These are phyloP conservation scores for Telopea speciosissima DNA, from an alignment of 177 flowering plant species.

Conservation along the genomic window DNA sequence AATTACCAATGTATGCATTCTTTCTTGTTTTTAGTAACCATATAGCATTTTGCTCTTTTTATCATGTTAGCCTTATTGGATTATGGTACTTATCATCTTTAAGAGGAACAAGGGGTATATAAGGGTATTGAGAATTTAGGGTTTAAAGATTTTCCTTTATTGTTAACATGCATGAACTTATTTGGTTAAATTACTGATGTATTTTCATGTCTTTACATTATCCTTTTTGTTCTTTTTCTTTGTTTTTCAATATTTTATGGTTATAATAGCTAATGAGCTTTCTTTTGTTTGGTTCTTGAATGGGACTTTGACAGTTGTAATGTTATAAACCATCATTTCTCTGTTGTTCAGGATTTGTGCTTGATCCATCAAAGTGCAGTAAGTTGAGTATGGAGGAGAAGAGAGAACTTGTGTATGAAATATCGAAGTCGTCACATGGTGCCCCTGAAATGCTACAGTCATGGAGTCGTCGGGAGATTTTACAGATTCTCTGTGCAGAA, in stretches of 20 bases:
- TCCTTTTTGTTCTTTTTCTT: no score
- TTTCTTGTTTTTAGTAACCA: not conserved
- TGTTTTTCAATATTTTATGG: not conserved
- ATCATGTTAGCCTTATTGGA: no score
- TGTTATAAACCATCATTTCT: not conserved
- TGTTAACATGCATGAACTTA: not conserved
- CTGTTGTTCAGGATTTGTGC: conserved; percentile 36
- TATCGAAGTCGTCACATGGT: conserved; percentile 63
- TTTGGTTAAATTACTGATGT: not conserved
- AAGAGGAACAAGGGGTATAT: not conserved
- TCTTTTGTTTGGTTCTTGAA: not conserved
- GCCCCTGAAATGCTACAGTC: conserved; percentile 71
- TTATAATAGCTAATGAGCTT: not conserved
- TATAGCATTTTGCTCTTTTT: not conserved
- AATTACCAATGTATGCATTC: not conserved
- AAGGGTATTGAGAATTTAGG: not conserved
- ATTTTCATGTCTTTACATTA: not conserved
- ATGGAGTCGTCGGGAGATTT: conserved; percentile 91
- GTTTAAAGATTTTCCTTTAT: no score
- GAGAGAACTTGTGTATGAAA: conserved; percentile 69
- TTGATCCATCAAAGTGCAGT: conserved; percentile 62
- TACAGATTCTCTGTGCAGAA: conserved; percentile 79
- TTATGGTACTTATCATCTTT: no score
- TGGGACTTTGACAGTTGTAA: not conserved
- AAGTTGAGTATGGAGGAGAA: conserved; percentile 72